Base-by-base conservation (phyloP, 306 rosid genomes). In the Cicer pinnatifidum region DNA sequence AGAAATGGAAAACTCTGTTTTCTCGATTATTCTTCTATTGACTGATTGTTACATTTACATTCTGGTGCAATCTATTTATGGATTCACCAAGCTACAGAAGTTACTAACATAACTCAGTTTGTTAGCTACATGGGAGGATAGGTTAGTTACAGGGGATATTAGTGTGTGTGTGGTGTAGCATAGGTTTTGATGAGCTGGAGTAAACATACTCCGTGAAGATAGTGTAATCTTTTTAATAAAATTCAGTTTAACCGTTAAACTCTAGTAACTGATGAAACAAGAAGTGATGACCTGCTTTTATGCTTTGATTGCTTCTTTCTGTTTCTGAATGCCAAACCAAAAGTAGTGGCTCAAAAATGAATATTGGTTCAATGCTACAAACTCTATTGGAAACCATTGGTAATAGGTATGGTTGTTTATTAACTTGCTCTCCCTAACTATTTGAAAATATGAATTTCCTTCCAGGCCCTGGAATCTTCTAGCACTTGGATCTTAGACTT, bases 401-500 rank as follows among this genome's bases (percentile, higher is more conserved):
- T 47, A 77, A 77, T 60, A 10, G 15, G 7, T 66, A 28, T 72
- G 11, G 6, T 33, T 60, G 60, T 60, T 35, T 77, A 40, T 66
- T 80, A 38, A 7, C n/a, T 69, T 71, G 28, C 33, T 53, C 4
- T 6, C 10, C 6, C 23, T 69, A 48, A 57, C 65, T 50, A 28
- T 69, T 44, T 67, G 44, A 56, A 63, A 53, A 48, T 33, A 9
- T 52, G 11, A 67, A 54, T 68, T 75, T 41, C 43, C 72, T 71
- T 75, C 20, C 83, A 92, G 98, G 91, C 91, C 72, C 57, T 88
- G 82, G 99, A 94, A 80, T 89, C 96, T 86, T 90, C 99, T 53
- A 89, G 90, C 85, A 91, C 97, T 33, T 94, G 90, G 97, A 88
- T 94, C 57, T 59, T 94, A 72, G 90, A 83, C 80, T 94, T 89